Percentiles rank a stretch among this genome's conserved stretches.
phyloP scores from a whole-genome alignment of 2,329 filamentous ascomycete genomes.

The Zymoseptoria ardabiliae region DNA sequence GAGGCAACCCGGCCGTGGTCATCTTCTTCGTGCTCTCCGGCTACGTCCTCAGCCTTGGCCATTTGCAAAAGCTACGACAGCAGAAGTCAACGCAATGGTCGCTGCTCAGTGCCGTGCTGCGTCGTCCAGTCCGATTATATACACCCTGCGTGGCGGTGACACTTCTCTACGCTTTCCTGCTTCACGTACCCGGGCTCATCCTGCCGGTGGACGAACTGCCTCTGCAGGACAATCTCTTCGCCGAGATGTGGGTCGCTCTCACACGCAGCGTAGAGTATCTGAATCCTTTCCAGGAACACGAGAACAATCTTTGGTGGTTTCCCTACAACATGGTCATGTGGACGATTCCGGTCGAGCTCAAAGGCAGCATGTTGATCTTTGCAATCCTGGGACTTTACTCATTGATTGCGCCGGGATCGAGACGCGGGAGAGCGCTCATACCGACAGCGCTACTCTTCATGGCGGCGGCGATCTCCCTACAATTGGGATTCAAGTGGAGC shows the following conservation, averaged over 20 bases:
- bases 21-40: constrained; percentile 1
- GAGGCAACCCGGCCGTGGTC: constrained; percentile 19
- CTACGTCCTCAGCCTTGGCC: not conserved
- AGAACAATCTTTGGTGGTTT: constrained; percentile 1
- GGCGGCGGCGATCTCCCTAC: constrained; percentile 1
- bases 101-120: constrained; percentile 6
- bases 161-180: constrained; percentile 4
- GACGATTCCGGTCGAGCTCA: constrained; percentile 10
- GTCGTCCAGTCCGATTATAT: constrained; percentile 9
- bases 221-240: constrained; percentile 5
- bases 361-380: constrained; percentile 10
- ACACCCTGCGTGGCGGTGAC: constrained; percentile 3
- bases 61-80: not conserved
- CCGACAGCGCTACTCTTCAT: constrained; percentile 1
- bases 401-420: not conserved
- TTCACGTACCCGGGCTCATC: constrained; percentile 8
- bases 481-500: not conserved
- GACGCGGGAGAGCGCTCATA: not conserved
- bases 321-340: constrained; percentile 14
- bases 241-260: constrained; percentile 1
- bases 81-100: constrained; percentile 1
- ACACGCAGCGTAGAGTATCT: constrained; percentile 1
- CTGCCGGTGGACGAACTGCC: not conserved
- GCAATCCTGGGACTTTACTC: constrained; percentile 5
- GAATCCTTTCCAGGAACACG: constrained; percentile 5